These are phyloP conservation scores for Cercophora sp. DNA, from an alignment of 495 filamentous ascomycete genomes.

Conservation along the genomic window DNA sequence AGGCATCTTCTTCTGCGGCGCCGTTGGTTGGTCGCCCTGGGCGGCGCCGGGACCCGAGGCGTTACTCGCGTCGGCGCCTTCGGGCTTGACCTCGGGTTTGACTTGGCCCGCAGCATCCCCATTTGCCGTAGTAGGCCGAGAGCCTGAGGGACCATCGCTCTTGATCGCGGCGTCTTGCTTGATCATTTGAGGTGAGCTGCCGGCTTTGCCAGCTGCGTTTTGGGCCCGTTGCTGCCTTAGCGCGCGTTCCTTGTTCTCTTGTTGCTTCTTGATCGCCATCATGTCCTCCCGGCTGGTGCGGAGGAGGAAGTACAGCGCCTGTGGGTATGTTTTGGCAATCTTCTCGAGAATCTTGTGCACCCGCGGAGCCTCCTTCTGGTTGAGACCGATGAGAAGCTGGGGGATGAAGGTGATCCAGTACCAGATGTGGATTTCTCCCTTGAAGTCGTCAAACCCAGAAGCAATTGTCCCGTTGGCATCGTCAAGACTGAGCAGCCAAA, in stretches of 20 bases:
- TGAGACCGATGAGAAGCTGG: constrained; percentile 84
- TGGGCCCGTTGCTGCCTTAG: constrained; percentile 10
- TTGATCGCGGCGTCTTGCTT: constrained; percentile 40
- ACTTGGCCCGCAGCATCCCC: constrained; percentile 35
- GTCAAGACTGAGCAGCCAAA: constrained; percentile 95
- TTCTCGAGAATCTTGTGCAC: constrained; percentile 79
- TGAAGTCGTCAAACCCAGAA: constrained; percentile 83
- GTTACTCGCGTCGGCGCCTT: constrained; percentile 40
- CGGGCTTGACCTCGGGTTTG: constrained; percentile 41
- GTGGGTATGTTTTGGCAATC: constrained; percentile 91
- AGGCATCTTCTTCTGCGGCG: constrained; percentile 63
- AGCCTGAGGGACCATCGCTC: constrained; percentile 18
- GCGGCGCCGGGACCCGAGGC: constrained; percentile 22
- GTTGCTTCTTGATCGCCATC: constrained; percentile 80
- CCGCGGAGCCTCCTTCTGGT: constrained; percentile 83
- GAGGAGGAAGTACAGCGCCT: constrained; percentile 90
- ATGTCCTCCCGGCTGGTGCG: constrained; percentile 94
- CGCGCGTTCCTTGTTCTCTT: constrained; percentile 63
- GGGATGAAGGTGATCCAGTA: constrained; percentile 99
- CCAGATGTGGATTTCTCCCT: constrained; percentile 94
- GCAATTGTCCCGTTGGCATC: constrained; percentile 77
- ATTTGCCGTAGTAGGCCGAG: constrained; percentile 48
- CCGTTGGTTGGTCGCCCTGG: constrained; percentile 30
- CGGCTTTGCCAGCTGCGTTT: constrained; percentile 28
- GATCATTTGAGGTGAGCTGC: constrained; percentile 37